phyloP scores from a whole-genome alignment of 345 rosid genomes.

The Syzygium aromaticum region DNA sequence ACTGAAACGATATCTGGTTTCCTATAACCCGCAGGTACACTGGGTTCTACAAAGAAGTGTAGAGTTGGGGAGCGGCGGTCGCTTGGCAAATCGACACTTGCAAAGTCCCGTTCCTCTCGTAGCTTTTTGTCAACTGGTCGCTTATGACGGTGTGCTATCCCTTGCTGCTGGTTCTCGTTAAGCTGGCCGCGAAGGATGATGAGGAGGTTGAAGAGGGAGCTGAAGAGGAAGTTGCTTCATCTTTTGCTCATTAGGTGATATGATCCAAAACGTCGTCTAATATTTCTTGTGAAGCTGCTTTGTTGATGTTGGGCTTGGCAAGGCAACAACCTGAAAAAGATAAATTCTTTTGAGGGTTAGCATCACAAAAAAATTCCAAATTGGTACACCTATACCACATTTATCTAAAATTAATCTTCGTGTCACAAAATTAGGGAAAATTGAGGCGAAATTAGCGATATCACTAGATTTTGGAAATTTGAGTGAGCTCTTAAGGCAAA shows the following conservation, averaged over 20 bases:
- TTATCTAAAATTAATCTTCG: not conserved
- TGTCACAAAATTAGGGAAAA: rapidly evolving
- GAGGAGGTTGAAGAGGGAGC: not conserved
- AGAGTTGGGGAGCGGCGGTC: constrained; percentile 86
- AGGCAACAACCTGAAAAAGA: not conserved
- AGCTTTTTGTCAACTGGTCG: constrained; percentile 66
- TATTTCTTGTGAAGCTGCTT: not conserved
- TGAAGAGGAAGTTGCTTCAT: not conserved
- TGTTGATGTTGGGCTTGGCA: not conserved
- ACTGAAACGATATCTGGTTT: not conserved
- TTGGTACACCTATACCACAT: rapidly evolving
- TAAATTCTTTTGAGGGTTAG: not conserved
- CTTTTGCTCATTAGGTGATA: not conserved
- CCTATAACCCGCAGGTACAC: constrained; percentile 36
- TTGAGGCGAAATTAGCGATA: not conserved
- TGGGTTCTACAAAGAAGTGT: constrained; percentile 90
- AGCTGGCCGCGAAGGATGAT: constrained; percentile 57
- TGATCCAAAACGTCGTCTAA: not conserved
- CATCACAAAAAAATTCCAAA: not conserved
- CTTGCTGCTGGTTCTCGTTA: constrained; percentile 44
- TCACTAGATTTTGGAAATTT: not conserved
- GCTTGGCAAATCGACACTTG: constrained; percentile 88
- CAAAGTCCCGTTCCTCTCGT: constrained; percentile 45
- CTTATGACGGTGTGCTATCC: constrained; percentile 80
- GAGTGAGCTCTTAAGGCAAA: not conserved